Percentiles rank a stretch among this genome's conserved stretches.
Evolutionary conservation across 129 eudicot species (phyloP).

Genomic region (Rutidosis leptorrhynchoides): DNA sequence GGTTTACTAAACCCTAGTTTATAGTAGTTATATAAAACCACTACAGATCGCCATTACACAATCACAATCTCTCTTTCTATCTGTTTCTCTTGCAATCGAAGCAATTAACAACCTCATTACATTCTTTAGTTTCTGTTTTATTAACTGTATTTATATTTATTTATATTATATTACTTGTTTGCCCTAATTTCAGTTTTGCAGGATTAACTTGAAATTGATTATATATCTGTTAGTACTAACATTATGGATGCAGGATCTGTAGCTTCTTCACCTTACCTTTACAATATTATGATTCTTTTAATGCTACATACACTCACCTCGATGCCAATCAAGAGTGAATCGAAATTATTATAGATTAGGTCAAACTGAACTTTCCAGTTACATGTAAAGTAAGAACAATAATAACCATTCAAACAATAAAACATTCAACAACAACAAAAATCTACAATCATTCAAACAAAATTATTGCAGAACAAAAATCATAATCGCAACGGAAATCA

Average conservation of each 20-base stretch:
- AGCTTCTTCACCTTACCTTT: slow-evolving; percentile 40
- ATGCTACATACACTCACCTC: too few species aligned
- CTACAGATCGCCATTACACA: slow-evolving; percentile 11
- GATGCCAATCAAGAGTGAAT: too few species aligned
- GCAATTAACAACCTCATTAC: slow-evolving; percentile 18
- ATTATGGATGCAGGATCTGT: slow-evolving; percentile 74
- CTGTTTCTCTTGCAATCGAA: slow-evolving; percentile 8
- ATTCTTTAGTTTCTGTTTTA: neutral
- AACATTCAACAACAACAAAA: too few species aligned
- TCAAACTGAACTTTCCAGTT: too few species aligned
- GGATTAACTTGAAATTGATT: neutral
- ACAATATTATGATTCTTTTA: too few species aligned
- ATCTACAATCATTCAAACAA: too few species aligned
- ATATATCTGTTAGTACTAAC: slow-evolving; percentile 36
- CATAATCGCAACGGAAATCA: too few species aligned
- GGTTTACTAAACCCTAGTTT: slow-evolving; percentile 23
- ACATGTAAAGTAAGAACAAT: too few species aligned
- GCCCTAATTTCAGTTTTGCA: slow-evolving; percentile 24
- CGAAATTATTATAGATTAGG: too few species aligned
- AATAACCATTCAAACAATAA: too few species aligned
- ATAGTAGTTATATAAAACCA: slow-evolving; percentile 28
- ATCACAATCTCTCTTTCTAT: slow-evolving; percentile 2
- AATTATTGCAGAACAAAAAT: too few species aligned
- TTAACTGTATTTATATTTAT: neutral
- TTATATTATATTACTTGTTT: neutral